Evolutionary conservation across 2,329 filamentous ascomycete genomes (phyloP).

Genomic region (Fusarium tanahbumbuense): DNA sequence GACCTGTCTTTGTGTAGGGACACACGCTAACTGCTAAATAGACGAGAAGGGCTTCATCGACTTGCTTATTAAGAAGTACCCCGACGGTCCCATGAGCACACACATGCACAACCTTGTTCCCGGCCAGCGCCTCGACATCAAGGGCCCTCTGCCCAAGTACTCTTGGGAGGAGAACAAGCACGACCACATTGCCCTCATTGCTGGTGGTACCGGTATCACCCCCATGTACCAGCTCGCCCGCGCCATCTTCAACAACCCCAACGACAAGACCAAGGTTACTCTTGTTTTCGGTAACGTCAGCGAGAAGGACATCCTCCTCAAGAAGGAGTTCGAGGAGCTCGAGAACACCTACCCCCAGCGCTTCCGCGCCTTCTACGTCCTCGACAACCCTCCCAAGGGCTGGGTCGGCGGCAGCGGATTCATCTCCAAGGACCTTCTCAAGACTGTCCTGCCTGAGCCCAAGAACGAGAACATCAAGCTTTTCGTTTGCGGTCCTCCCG

Average conservation of each 20-base stretch:
- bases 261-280: conserved; percentile 97
- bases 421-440: conserved; percentile 91
- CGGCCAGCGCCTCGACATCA: conserved; percentile 87
- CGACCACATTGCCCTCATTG: conserved; percentile 84
- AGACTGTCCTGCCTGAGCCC: conserved; percentile 93
- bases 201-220: conserved; percentile 96
- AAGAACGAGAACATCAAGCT: conserved; percentile 94
- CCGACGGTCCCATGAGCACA: conserved; percentile 88
- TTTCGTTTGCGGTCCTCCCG: conserved; percentile 94
- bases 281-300: conserved; percentile 91
- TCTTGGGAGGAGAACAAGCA: conserved; percentile 92
- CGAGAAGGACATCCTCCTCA: conserved; percentile 92
- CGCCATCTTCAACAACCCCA: conserved; percentile 93
- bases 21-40: conserved; percentile 50
- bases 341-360: conserved; percentile 96
- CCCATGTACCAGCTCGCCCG: conserved; percentile 97
- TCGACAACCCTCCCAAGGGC: conserved; percentile 84
- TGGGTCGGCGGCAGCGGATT: conserved; percentile 83
- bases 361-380: conserved; percentile 93
- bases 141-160: conserved; percentile 97
- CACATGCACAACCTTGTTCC: conserved; percentile 86
- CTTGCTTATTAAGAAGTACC: conserved; percentile 92
- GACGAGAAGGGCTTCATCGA: conserved; percentile 84
- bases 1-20: too few relatives aligned
- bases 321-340: conserved; percentile 83